Base-by-base conservation (phyloP, 352 stramenopile genomes). In the Phytopythium montanum region DNA sequence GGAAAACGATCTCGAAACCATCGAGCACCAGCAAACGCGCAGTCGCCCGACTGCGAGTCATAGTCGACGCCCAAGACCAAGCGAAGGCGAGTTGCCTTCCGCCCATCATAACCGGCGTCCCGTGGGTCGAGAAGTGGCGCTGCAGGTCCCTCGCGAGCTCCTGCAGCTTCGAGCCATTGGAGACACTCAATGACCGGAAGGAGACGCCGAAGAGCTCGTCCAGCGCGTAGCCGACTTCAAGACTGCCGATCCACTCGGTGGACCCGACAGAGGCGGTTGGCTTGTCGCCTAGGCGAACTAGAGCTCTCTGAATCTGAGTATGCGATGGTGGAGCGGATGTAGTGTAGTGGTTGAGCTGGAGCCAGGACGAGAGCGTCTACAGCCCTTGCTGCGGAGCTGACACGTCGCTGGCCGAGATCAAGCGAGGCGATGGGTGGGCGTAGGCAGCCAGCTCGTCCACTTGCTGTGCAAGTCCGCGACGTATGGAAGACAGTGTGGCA, bases 71-170 rank as follows among this genome's bases (percentile, higher is more conserved):
- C 87, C 31, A 96, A 55, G 16, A 94, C 41, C 7, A n/a, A n/a
- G 85, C 95, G 70, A 94, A 94, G 46, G 87, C 87, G 49, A 96
- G 71, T 36, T 86, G 74, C 1, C 80, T 84, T 25, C 87, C 85
- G 23, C 87, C 83, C 71, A 96, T 92, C 87, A 96, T 96, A 26
- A 96, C 84, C 2, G 87, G 87, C 33, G 84, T 91, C 21, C 85
- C 87, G 45, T 95, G 79, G 2, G 70, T 80, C 45, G 81, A 58
- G 46, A 96, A 96, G 60, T 96, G 87, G 49, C 87, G 66, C 50
- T 79, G 65, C 8, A 96, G 69, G 48, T 92, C 78, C 13, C 72
- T 72, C 14, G 85, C 81, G 16, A 88, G 61, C n/a, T 88, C 74
- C 1, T 73, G 64, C 25, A 94, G 68, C 45, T 78, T 68, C 25